Evolutionary conservation across 306 rosid genomes (phyloP).

Genomic region (Dryas octopetala): DNA sequence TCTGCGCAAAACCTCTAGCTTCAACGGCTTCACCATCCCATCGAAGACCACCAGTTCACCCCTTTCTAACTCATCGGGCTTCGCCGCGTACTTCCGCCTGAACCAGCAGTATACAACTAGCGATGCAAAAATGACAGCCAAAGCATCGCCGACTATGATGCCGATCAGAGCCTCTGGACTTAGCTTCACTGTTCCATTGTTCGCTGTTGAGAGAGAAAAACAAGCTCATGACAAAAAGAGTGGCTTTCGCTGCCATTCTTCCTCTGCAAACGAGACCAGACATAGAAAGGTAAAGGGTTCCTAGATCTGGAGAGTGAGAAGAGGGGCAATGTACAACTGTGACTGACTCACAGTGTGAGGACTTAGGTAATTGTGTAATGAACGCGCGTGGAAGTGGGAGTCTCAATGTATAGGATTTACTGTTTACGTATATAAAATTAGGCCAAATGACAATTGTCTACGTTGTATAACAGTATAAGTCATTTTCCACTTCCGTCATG

Average conservation of each 20-base stretch:
- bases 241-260: conserved; percentile 55
- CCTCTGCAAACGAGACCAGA: conserved; percentile 28
- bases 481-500: too few relatives aligned
- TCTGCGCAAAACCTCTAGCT: conserved; percentile 76
- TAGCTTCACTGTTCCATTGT: conserved; percentile 30
- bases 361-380: too few relatives aligned
- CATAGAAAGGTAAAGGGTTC: neutral
- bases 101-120: conserved; percentile 72
- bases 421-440: too few relatives aligned
- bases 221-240: conserved; percentile 1
- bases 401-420: too few relatives aligned
- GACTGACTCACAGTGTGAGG: too few relatives aligned
- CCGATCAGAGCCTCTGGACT: conserved; percentile 52
- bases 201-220: neutral
- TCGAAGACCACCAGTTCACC: conserved; percentile 80
- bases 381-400: too few relatives aligned
- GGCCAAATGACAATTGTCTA: too few relatives aligned
- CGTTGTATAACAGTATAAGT: too few relatives aligned
- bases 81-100: conserved; percentile 43
- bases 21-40: conserved; percentile 58
- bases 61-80: conserved; percentile 54
- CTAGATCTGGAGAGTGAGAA: conserved; percentile 8
- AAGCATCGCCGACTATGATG: conserved; percentile 60
- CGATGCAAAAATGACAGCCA: conserved; percentile 50
- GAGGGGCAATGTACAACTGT: neutral